Evolutionary conservation across 441 rosid genomes (phyloP).

Genomic region (Jatropha multifida): DNA sequence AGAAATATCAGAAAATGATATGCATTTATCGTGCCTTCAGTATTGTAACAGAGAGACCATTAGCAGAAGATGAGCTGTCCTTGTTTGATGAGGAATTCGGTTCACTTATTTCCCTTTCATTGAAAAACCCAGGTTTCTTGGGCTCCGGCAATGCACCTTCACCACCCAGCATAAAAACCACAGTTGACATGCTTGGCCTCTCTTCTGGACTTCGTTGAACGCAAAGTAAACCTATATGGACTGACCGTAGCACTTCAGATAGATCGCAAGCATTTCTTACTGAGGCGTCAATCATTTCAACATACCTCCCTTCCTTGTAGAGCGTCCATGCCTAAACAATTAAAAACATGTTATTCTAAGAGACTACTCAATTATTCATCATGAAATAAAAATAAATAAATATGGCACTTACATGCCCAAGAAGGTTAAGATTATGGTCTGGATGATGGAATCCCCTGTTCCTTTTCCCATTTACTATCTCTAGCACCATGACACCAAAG

Average conservation of each 20-base stretch:
- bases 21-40: background rate
- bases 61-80: background rate
- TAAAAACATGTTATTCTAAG: background rate
- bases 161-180: slow-evolving; percentile 14
- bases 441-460: slow-evolving; percentile 13
- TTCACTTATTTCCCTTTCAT: background rate
- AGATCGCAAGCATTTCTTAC: background rate
- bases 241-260: slow-evolving; percentile 12
- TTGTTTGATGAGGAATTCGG: background rate
- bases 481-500: slow-evolving; percentile 20
- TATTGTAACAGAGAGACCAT: background rate
- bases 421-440: slow-evolving; percentile 11
- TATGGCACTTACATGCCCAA: slow-evolving; percentile 18
- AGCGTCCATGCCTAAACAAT: slow-evolving; percentile 14
- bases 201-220: slow-evolving; percentile 17
- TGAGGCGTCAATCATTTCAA: background rate
- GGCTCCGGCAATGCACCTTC: slow-evolving; percentile 17
- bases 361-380: too few species aligned
- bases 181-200: slow-evolving; percentile 20
- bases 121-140: slow-evolving; percentile 22
- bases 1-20: too few species aligned
- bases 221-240: slow-evolving; percentile 5
- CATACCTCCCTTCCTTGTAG: background rate
- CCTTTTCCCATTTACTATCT: slow-evolving; percentile 17
- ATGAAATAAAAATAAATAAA: background rate